Evolutionary conservation across 495 filamentous ascomycete species (phyloP).

Genomic region (Trichoderma virens): DNA sequence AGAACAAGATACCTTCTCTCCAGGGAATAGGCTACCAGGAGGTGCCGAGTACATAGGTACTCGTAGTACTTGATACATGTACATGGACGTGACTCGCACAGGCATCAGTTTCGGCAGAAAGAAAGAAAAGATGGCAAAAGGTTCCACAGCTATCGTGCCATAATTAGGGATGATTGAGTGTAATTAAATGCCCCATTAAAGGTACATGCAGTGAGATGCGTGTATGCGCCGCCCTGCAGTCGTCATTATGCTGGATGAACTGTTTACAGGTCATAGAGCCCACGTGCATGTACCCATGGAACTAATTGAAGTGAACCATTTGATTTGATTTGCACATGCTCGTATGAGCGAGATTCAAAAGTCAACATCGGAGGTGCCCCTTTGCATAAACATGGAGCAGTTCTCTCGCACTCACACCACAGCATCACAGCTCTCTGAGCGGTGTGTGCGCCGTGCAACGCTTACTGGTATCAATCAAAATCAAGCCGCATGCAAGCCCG

Average conservation of each 20-base stretch:
- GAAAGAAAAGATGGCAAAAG: neutral
- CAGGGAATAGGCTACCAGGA: too few relatives aligned
- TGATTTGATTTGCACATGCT: too few relatives aligned
- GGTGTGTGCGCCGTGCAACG: neutral
- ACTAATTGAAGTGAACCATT: neutral
- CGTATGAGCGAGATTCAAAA: too few relatives aligned
- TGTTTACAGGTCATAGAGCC: neutral
- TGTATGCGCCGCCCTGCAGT: neutral
- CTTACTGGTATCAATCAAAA: neutral
- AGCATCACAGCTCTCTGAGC: too few relatives aligned
- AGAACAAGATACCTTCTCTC: too few relatives aligned
- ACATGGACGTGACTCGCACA: neutral
- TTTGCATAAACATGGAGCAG: too few relatives aligned
- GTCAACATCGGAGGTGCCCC: too few relatives aligned
- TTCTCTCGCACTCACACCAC: too few relatives aligned
- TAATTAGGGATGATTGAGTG: neutral
- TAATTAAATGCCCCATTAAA: neutral
- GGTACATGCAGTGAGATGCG: neutral
- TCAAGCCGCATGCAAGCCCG: neutral
- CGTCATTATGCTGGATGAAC: neutral
- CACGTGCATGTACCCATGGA: neutral
- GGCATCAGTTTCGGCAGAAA: neutral
- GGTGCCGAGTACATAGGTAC: too few relatives aligned
- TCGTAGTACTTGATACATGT: too few relatives aligned
- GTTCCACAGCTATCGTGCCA: constrained; percentile 1